These are phyloP conservation scores for Ormosia emarginata DNA, from an alignment of 306 rosid genomes.

Conservation along the genomic window DNA sequence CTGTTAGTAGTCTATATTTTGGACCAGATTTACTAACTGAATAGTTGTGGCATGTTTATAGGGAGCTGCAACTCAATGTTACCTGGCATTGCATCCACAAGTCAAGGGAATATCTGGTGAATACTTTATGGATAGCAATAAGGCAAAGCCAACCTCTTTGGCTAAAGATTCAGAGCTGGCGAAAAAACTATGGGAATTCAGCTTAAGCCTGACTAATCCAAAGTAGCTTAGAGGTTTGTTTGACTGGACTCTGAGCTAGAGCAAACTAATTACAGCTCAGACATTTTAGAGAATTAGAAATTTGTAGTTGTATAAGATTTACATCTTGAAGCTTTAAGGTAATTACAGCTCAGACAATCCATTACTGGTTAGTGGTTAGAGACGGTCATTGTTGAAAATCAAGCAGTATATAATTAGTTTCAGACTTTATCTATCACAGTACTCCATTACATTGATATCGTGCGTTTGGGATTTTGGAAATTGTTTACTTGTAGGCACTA, in stretches of 20 bases:
- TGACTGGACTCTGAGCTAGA: background rate
- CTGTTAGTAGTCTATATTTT: background rate
- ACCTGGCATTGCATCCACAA: conserved; percentile 72
- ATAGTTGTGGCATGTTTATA: conserved; percentile 33
- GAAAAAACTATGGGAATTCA: conserved; percentile 66
- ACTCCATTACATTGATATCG: background rate
- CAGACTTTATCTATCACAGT: background rate
- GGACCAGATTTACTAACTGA: conserved; percentile 3
- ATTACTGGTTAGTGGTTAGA: background rate
- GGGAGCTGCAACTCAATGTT: conserved; percentile 94
- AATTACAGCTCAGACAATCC: background rate
- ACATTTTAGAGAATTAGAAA: background rate
- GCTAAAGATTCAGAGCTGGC: conserved; percentile 63
- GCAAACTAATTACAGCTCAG: background rate
- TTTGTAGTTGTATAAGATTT: background rate
- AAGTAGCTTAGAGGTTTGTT: conserved; percentile 26
- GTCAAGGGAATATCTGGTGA: conserved; percentile 58
- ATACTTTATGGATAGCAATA: conserved; percentile 60
- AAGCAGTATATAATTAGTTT: background rate
- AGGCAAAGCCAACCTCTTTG: conserved; percentile 44
- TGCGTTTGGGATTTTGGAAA: background rate
- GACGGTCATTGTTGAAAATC: background rate
- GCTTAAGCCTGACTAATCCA: conserved; percentile 45
- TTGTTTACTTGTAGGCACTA: background rate
- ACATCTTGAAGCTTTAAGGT: background rate